Evolutionary conservation across 257 asterid species (phyloP), one percentile per base, ranked within the genome.

Genomic region (Fraxinus anomala): DNA sequence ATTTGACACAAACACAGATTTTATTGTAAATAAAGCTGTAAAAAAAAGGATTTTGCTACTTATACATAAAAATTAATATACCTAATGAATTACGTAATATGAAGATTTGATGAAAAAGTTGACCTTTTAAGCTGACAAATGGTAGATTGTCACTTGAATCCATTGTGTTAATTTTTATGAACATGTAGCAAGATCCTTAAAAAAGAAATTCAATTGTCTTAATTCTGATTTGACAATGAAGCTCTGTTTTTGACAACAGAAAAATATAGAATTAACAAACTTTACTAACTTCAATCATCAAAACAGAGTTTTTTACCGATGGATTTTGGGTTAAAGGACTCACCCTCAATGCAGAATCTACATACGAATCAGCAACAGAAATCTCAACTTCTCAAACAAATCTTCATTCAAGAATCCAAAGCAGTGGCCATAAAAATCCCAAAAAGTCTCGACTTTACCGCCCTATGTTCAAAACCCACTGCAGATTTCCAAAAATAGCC

Each of bases 351-450:
- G 31, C 49, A 73, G 63, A 79, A 79, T 75, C 79, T 39, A 83
- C 86, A 78, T 72, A 79, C 85, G 72, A 82, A 73, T 47, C 78
- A 42, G 30, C 30, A 40, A 63, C 49, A 51, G 81, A 80, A 54
- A 59, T 44, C 79, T 42, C 80, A 70, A 75, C 70, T 83, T 79
- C 12, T 12, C 70, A 40, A 10, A 47, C 76, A 68, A 66, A 80
- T 81, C 77, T 76, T 75, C 81, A 68, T 75, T 79, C 80, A 69
- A 80, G 76, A 86, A 49, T 79, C 81, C 82, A 74, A 78, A 83
- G 79, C 19, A 24, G 37, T n/a, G 59, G 83, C 66, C 76, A 14
- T 24, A 80, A 75, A 76, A 82, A 76, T 69, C 78, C 31, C 67
- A 73, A 72, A 72, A 79, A 66, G 4, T 11, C 68, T 51, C 74